A percentile compares a stretch with the other conserved stretches of the same genome.
Evolutionary conservation across 106 monocot species (phyloP).

Genomic region (Allium cepa): DNA sequence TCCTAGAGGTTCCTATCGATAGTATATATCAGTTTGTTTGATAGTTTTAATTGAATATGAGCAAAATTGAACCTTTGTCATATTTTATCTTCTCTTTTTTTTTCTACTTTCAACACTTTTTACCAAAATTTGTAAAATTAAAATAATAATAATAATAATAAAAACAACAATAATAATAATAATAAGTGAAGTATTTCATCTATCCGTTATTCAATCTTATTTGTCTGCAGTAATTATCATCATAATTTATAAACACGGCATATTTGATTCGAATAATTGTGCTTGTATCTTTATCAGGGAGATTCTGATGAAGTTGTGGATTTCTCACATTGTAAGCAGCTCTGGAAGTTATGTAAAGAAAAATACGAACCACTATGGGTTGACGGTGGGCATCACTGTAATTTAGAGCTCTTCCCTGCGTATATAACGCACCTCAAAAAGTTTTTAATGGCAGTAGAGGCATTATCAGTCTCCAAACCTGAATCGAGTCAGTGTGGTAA

Average conservation of each 20-base stretch:
- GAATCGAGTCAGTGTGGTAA: too few relatives aligned
- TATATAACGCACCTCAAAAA: too few relatives aligned
- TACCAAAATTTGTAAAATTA: too few relatives aligned
- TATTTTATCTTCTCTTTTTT: too few relatives aligned
- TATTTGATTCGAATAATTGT: not conserved
- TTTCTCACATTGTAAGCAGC: slow-evolving; percentile 64
- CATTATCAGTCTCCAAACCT: too few relatives aligned
- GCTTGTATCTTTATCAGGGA: slow-evolving; percentile 30
- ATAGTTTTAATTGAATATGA: too few relatives aligned
- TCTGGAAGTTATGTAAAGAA: slow-evolving; percentile 58
- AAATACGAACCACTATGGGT: slow-evolving; percentile 86
- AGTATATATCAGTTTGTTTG: not conserved
- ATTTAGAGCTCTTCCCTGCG: slow-evolving; percentile 63
- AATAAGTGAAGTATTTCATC: not conserved
- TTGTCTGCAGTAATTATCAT: not conserved
- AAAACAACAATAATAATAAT: too few relatives aligned
- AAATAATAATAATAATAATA: too few relatives aligned
- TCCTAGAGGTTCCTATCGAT: not conserved
- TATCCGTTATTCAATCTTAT: not conserved
- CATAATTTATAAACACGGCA: not conserved
- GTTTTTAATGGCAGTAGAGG: too few relatives aligned
- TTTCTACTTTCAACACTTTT: too few relatives aligned
- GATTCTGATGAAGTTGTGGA: slow-evolving; percentile 63
- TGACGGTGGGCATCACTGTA: slow-evolving; percentile 59
- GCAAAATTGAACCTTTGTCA: too few relatives aligned